Evolutionary conservation across 352 stramenopile genomes (phyloP), one percentile per base, ranked within the genome.

Genomic region (Phytopythium chamaehyphon): DNA sequence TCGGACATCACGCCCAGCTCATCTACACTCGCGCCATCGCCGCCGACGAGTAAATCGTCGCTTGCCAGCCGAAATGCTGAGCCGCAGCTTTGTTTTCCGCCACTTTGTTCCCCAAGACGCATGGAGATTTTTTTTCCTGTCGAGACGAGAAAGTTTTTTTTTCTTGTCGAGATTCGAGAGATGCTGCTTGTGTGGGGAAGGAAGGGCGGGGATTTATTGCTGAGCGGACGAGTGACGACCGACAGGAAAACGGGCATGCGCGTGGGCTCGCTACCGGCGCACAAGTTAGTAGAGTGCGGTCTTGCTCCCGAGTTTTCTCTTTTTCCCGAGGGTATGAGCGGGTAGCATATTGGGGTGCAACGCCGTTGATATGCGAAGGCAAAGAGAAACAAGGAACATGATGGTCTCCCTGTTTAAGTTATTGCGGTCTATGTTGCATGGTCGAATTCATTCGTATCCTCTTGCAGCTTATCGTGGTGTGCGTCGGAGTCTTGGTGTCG

Each of bases 1-100:
- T 97, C 49, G 74, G 96, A 54, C 97, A 98, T 80, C 82, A 97
- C 84, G 76, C 92, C 52, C 96, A 99, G 88, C 81, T 96, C 70
- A 99, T 99, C 87, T 99, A 98, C 90, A 99, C 97, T 61, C 90
- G 97, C 66, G 90, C 94, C 55, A 87, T 82, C 38, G 83, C 71
- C 47, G 83, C 80, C 42, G 79, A 92, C 58, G 83, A 92, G 71
- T 78, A 69, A 85, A 22, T 43, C 15, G 15, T 21, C 18, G 18
- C 37, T 6, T 14, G 9, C 11, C n/a, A 6, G 37, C 37, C 7
- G 37, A 42, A 9, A 33, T 62, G 47, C 47, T 51, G 15, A 49
- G 54, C 40, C 51, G 59, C 21, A 37, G 58, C 58, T 47, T 46
- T 59, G n/a, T n/a, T n/a, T n/a, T n/a, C n/a, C n/a, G n/a, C n/a